phyloP scores from a whole-genome alignment of 2,329 filamentous ascomycete species.

The Exophiala lecanii-corni region DNA sequence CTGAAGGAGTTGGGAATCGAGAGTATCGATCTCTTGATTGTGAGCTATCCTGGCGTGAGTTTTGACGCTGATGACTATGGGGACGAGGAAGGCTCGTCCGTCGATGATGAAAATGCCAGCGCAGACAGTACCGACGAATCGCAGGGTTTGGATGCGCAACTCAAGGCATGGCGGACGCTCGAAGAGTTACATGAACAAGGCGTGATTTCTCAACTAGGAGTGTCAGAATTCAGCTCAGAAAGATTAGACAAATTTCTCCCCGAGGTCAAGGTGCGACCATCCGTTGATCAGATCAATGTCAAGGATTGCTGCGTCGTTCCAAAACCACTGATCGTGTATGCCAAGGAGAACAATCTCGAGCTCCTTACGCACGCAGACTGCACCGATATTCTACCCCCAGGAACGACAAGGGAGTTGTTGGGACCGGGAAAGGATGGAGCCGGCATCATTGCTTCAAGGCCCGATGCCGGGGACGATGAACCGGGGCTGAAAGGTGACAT shows the following conservation, averaged over 20 bases:
- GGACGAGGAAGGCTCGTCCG: slow-evolving; percentile 46
- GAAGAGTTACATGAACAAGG: slow-evolving; percentile 70
- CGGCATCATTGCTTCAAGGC: slow-evolving; percentile 65
- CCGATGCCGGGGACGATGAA: slow-evolving; percentile 40
- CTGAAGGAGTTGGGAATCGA: slow-evolving; percentile 70
- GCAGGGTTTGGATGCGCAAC: slow-evolving; percentile 56
- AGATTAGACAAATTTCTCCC: slow-evolving; percentile 74
- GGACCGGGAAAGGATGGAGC: slow-evolving; percentile 68
- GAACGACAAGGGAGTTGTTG: slow-evolving; percentile 78
- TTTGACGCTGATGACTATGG: slow-evolving; percentile 92
- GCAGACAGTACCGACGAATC: slow-evolving; percentile 34
- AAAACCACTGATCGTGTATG: slow-evolving; percentile 75
- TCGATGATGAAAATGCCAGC: slow-evolving; percentile 53
- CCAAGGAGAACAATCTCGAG: slow-evolving; percentile 78
- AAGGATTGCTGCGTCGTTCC: slow-evolving; percentile 95
- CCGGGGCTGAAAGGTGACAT: slow-evolving; percentile 69
- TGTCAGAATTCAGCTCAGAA: slow-evolving; percentile 86
- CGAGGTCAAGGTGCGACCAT: slow-evolving; percentile 65
- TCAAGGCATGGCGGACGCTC: slow-evolving; percentile 64
- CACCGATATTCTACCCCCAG: slow-evolving; percentile 81
- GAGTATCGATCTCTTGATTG: slow-evolving; percentile 80
- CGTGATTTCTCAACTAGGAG: slow-evolving; percentile 68
- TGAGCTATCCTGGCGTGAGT: slow-evolving; percentile 86
- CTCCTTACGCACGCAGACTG: slow-evolving; percentile 91
- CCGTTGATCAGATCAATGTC: slow-evolving; percentile 93